These are phyloP conservation scores for Beauveria sp. DNA, from an alignment of 2,329 filamentous ascomycete species.

Conservation along the genomic window DNA sequence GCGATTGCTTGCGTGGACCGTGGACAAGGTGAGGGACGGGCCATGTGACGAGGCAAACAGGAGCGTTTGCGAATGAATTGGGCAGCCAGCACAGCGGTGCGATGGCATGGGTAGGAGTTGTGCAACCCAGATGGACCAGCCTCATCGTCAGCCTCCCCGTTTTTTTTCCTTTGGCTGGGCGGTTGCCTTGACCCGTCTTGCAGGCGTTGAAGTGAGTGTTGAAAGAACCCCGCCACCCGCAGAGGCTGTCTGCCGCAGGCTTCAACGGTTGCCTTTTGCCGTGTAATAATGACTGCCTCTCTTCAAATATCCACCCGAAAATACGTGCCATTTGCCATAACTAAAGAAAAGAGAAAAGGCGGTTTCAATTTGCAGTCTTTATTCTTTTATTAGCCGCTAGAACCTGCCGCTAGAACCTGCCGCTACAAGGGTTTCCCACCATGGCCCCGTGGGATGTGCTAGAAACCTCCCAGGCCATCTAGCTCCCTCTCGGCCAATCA, in stretches of 20 bases:
- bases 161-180: neutral
- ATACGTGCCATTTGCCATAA: neutral
- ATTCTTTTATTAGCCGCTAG: neutral
- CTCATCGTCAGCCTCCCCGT: conserved; percentile 1
- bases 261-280: neutral
- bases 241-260: neutral
- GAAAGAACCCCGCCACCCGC: neutral
- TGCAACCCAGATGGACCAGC: neutral
- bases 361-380: neutral
- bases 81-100: neutral
- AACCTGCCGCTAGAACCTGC: neutral
- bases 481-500: conserved; percentile 14
- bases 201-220: neutral
- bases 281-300: neutral
- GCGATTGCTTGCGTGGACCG: neutral
- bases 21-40: too few relatives aligned
- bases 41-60: neutral
- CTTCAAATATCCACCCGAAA: too few relatives aligned
- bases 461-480: conserved; percentile 8
- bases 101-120: neutral
- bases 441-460: neutral
- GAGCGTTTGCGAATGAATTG: neutral
- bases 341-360: neutral
- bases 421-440: neutral
- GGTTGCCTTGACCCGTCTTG: neutral